A percentile compares a stretch with the other conserved stretches of the same genome.
These are phyloP conservation scores for Suillus ampliporus DNA, from an alignment of 768 basidiomycete species.

Conservation along the genomic window DNA sequence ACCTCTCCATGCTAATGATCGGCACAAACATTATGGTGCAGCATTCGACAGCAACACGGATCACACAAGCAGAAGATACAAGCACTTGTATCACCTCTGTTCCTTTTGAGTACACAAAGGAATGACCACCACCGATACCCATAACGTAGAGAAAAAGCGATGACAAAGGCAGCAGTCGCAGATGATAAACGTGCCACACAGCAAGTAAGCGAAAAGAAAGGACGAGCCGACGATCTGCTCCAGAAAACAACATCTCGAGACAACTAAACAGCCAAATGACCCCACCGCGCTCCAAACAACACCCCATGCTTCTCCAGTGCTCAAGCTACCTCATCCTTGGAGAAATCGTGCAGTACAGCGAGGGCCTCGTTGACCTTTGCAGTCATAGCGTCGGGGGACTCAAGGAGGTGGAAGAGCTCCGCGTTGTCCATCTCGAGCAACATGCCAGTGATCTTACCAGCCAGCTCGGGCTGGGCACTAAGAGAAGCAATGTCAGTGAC, in stretches of 20 bases:
- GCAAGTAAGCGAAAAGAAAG: conserved; percentile 50
- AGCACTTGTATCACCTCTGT: conserved; percentile 66
- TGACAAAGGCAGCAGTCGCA: conserved; percentile 43
- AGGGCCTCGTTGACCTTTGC: conserved; percentile 94
- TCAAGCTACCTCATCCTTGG: conserved; percentile 42
- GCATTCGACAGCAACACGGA: conserved; percentile 40
- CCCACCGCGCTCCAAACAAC: conserved; percentile 6
- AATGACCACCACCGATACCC: conserved; percentile 60
- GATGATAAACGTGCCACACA: conserved; percentile 42
- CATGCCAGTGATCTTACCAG: conserved; percentile 99
- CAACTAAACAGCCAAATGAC: conserved; percentile 17
- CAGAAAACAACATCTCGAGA: conserved; percentile 28
- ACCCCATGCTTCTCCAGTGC: conserved; percentile 2
- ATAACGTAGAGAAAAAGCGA: conserved; percentile 40
- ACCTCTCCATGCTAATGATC: conserved; percentile 56
- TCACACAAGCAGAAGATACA: conserved; percentile 36
- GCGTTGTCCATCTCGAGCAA: conserved; percentile 98
- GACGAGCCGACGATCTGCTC: conserved; percentile 54
- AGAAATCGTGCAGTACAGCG: conserved; percentile 84
- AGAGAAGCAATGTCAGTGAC: conserved; percentile 20
- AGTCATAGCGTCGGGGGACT: conserved; percentile 80
- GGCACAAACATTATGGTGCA: conserved; percentile 23
- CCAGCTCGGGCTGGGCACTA: conserved; percentile 88
- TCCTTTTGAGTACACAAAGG: conserved; percentile 59
- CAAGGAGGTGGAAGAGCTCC: conserved; percentile 90